A percentile compares a stretch with the other conserved stretches of the same genome.
These are phyloP conservation scores for Penicillium nordicum DNA, from an alignment of 2,329 filamentous ascomycete species.

Conservation along the genomic window DNA sequence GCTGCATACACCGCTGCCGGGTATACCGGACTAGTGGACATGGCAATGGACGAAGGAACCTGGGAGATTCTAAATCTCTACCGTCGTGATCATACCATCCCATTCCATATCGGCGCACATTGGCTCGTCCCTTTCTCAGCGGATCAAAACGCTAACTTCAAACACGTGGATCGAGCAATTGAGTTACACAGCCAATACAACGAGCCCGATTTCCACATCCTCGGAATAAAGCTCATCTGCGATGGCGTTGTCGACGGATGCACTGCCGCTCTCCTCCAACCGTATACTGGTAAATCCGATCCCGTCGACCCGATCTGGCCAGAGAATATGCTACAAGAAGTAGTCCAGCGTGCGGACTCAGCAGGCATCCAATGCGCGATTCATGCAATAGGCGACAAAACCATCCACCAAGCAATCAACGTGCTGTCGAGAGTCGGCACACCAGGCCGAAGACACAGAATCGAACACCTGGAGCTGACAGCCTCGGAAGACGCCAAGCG, in stretches of 20 bases:
- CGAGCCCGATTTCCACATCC: constrained; percentile 43
- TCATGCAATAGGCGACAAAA: constrained; percentile 52
- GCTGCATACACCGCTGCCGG: constrained; percentile 45
- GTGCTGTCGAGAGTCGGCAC: constrained; percentile 41
- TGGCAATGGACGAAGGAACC: constrained; percentile 51
- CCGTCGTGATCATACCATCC: constrained; percentile 35
- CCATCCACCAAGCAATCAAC: constrained; percentile 47
- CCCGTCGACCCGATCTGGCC: constrained; percentile 50
- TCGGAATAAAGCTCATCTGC: constrained; percentile 51
- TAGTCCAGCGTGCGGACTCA: constrained; percentile 44
- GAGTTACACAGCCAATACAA: constrained; percentile 42
- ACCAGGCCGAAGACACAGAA: constrained; percentile 46
- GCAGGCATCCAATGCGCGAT: constrained; percentile 49
- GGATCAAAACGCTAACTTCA: constrained; percentile 39
- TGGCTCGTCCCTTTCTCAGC: constrained; percentile 48
- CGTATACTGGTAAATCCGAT: constrained; percentile 43
- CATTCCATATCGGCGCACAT: constrained; percentile 47
- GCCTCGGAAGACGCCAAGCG: constrained; percentile 47
- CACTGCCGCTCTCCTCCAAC: constrained; percentile 48
- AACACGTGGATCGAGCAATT: constrained; percentile 47
- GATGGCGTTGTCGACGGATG: constrained; percentile 53
- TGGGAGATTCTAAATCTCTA: constrained; percentile 47
- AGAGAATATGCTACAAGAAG: constrained; percentile 39
- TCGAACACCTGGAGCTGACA: constrained; percentile 52
- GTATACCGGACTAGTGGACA: constrained; percentile 50